Base-by-base conservation (phyloP, 805 yeast genomes). In the Wickerhamiella allomyrinae region DNA sequence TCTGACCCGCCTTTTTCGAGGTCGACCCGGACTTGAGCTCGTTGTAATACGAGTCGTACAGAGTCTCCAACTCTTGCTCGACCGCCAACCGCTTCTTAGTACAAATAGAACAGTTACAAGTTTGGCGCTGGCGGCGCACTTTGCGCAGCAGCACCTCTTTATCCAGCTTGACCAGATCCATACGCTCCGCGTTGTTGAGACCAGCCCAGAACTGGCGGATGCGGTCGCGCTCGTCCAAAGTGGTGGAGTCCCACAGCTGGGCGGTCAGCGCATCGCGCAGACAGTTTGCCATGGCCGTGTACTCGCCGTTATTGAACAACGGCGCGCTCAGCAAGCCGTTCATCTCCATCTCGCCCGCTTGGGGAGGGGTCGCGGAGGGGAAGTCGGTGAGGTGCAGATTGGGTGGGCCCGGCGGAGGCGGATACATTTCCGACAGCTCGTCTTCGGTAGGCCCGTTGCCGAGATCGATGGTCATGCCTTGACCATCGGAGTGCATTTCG, bases 81-180 rank as follows among this genome's bases (percentile, higher is more conserved):
- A 84, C 71, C 13, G 83, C 74, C 40, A 66, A 60, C 52, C 78
- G 75, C 50, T 80, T 77, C 37, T 82, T 71, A 2, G 87, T 89
- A 62, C 95, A 87, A 15, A 75, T 75, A 3, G 76, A 64, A 57
- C 95, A 87, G 44, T 74, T 69, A 57, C 95, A 86, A 21, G 59
- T 57, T 20, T 66, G 62, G 47, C 68, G 66, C 53, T 74, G 78
- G 76, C 45, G 70, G 75, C 31, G 31, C 8, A 27, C 11, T n/a
- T 27, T 27, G 17, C 31, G 31, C 7, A 27, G 15, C 15, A 27
- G 17, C 57, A 84, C 73, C 37, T 73, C 73, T 55, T 77, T 79
- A 49, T 81, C 83, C 35, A 82, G 71, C 51, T 71, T 68, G 23
- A 82, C 70, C 20, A 85, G 68, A 23, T 70, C 63, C 50, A 71